Percentiles rank a stretch among this genome's conserved stretches.
These are phyloP conservation scores for Penicillium ochrochloron DNA, from an alignment of 495 filamentous ascomycete species.

Conservation along the genomic window DNA sequence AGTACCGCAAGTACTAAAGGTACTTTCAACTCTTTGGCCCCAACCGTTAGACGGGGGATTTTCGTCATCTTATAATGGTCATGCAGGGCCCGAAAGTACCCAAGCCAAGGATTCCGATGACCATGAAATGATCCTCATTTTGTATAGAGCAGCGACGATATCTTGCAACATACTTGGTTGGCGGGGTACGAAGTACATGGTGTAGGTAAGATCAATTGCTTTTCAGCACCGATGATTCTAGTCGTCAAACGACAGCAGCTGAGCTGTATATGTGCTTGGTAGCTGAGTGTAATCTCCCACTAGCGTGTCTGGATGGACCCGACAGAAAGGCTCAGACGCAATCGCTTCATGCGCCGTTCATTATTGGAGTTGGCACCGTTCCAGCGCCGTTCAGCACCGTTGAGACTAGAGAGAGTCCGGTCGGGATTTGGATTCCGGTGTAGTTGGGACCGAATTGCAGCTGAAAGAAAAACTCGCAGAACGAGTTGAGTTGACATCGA, in stretches of 20 bases:
- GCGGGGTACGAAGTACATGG: too few species aligned
- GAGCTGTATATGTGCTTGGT: background rate
- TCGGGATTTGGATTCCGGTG: background rate
- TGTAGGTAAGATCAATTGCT: too few species aligned
- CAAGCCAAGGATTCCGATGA: background rate
- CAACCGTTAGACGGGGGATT: background rate
- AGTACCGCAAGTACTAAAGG: background rate
- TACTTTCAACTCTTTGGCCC: background rate
- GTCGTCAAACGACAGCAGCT: background rate
- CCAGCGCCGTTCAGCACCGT: background rate
- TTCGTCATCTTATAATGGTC: background rate
- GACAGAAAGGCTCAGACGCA: background rate
- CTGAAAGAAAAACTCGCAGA: too few species aligned
- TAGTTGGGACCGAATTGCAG: too few species aligned
- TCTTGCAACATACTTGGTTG: background rate
- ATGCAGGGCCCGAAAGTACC: background rate
- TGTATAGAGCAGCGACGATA: background rate
- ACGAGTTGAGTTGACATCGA: background rate
- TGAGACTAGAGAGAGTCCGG: background rate
- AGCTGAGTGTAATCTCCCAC: background rate
- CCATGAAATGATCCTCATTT: background rate
- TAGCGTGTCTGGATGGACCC: slow-evolving; percentile 3
- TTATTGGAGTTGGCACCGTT: background rate
- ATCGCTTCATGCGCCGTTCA: background rate
- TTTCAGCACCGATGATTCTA: too few species aligned